These are phyloP conservation scores for Citrus hindsii DNA, from an alignment of 345 rosid species.

Conservation along the genomic window DNA sequence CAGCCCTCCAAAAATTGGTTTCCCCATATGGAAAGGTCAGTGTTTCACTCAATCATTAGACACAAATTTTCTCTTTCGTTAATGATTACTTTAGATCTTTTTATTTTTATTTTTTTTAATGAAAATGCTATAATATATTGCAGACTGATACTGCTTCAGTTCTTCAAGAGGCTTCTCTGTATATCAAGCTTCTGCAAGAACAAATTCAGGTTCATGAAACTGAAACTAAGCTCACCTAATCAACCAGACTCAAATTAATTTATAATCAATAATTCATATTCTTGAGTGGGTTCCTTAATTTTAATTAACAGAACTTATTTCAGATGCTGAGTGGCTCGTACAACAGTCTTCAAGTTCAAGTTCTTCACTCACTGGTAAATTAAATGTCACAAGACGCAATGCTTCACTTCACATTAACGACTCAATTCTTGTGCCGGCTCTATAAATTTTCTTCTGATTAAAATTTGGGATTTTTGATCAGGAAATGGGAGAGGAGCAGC, in stretches of 20 bases:
- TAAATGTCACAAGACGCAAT: not conserved
- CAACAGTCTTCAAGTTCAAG: slow-evolving; percentile 5
- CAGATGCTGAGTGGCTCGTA: slow-evolving; percentile 45
- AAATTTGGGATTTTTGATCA: slow-evolving; percentile 1
- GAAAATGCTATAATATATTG: slow-evolving; percentile 8
- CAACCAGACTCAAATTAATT: not conserved
- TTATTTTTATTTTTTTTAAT: not conserved
- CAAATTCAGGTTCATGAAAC: slow-evolving; percentile 45
- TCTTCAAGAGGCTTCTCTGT: slow-evolving; percentile 61
- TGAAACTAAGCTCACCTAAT: not conserved
- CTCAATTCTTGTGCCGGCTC: not conserved
- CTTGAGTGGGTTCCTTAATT: not conserved
- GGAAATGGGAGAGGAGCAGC: slow-evolving; percentile 23
- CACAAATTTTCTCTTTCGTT: not conserved
- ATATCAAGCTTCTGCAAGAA: slow-evolving; percentile 56
- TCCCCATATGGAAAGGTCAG: slow-evolving; percentile 74
- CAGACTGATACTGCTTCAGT: slow-evolving; percentile 79
- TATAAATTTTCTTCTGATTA: not conserved
- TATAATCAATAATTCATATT: not conserved
- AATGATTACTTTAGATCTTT: not conserved
- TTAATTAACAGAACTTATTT: slow-evolving; percentile 29
- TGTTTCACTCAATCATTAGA: not conserved
- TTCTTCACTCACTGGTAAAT: slow-evolving; percentile 34
- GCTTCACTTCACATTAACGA: not conserved
- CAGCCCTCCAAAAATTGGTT: slow-evolving; percentile 66